Evolutionary conservation across 2,329 filamentous ascomycete genomes (phyloP), one percentile per base, ranked within the genome.

Genomic region (Aspergillus sojae): DNA sequence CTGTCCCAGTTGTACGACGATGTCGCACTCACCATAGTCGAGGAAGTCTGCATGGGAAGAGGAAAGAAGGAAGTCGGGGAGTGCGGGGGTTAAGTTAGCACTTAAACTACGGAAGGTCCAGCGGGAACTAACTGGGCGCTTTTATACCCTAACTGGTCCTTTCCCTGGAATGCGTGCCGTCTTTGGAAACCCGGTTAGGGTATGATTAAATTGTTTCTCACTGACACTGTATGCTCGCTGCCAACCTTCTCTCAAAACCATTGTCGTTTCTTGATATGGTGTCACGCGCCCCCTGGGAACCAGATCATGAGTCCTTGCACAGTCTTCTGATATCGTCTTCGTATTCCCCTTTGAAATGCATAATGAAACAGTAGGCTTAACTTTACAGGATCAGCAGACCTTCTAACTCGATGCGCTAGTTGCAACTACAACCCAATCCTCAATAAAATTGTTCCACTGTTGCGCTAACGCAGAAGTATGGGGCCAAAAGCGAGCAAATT

Each of bases 281-380:
- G 61, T 64, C 62, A 64, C 59, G 62, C 62, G 62, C 46, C 36
- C 53, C 41, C 26, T 30, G 14, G 6, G 11, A 21, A 5, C 34
- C 6, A 21, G n/a, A 26, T 45, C 46, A 50, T 50, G 28, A 52
- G 48, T 52, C 28, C 28, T 1, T 5, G 9, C 16, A 12, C 9
- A 32, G 28, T 32, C 48, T 52, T 52, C 48, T 52, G 48, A 52
- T 52, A 12, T 32, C 16, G n/a, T n/a, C 21, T 52, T 50, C 46
- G 46, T 50, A 50, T 50, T 50, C 26, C 16, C 16, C 21, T 21
- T 21, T n/a, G 48, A 52, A 12, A 52, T 52, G 14, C 7, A 23
- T 19, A 58, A 26, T 36, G 30, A 9, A 26, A 26, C 45, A 14
- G 12, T 26, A 26, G 12, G 12, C 23, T 58, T 7, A 50, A 41